Conservation (phyloP, 2,329 filamentous ascomycete genomes). For the Rutstroemia sp. region DNA sequence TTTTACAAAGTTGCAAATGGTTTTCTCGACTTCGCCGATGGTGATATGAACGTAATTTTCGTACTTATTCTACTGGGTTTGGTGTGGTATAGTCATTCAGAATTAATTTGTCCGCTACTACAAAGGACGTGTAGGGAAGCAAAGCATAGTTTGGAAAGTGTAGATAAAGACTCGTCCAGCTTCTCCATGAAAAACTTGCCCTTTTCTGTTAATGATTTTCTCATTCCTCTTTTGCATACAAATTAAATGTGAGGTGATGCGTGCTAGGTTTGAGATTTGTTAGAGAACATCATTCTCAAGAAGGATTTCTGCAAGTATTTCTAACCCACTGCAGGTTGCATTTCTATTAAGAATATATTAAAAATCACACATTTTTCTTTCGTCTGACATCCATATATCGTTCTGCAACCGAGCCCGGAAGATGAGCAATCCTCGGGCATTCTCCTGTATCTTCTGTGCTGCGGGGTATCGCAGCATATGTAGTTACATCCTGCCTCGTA, state of each 20-base stretch:
- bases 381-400: no score
- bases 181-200: slow-evolving; percentile 1
- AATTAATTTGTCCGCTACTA: not conserved
- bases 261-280: not conserved
- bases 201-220: not conserved
- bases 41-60: not conserved
- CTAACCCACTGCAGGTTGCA: no score
- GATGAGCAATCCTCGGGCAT: no score
- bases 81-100: not conserved
- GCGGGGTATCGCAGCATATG: no score
- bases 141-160: slow-evolving; percentile 10
- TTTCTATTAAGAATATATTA: no score
- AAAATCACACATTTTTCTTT: no score
- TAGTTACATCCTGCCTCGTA: no score
- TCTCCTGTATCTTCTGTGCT: no score
- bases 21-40: slow-evolving; percentile 10
- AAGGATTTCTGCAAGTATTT: no score
- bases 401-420: no score
- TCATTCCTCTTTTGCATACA: not conserved
- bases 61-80: no score
- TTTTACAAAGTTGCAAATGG: slow-evolving; percentile 10
- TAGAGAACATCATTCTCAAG: no score
- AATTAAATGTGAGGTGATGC: not conserved
- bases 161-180: slow-evolving; percentile 3
- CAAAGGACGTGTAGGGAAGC: not conserved